Evolutionary conservation across 2,329 filamentous ascomycete genomes (phyloP), one percentile per base, ranked within the genome.

Genomic region (Colletotrichum sp.): DNA sequence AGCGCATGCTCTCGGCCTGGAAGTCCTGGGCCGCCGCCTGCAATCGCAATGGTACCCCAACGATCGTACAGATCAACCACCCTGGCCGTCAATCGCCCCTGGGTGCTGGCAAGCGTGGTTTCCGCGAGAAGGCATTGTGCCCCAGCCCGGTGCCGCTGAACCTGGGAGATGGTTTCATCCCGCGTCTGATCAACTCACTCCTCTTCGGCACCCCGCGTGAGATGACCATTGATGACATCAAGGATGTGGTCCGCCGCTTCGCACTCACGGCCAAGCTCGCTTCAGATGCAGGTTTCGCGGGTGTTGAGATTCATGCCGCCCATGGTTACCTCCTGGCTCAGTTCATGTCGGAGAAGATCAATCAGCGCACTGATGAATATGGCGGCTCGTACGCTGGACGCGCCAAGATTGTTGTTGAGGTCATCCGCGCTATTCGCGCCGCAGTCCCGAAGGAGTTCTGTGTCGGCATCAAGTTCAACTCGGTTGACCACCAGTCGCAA

Each of bases 271-370:
- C 92, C 1, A 84, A 86, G 8, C 79, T 92, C 5, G 81, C 84
- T 0, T 82, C 84, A 3, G 84, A 86, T 1, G 84, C 90, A 0
- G 89, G 87, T 2, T 86, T 89, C 39, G 85, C 85, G 3, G 87
- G 87, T 1, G 79, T 87, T 2, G 80, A 89, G 78, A 82, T 89
- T 13, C 88, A 89, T 52, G 87, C 80, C 5, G 88, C 88, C 0
- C 91, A 93, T 76, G 91, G 91, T 2, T 92, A 91, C 78, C 84
- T 93, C 4, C 81, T 93, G 0, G 85, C 88, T 8, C 89, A 91
- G 76, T 93, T 93, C 79, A 80, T 92, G 22, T 88, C 86, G 1
- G 82, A 85, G 3, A 86, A 84, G 30, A 87, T 85, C 0, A 93
- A 93, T 78, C 80, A 80, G 61, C 85, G 91, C 13, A 88, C 86